phyloP scores from a whole-genome alignment of 2,329 filamentous ascomycete genomes.

The Penicillium frequentans region DNA sequence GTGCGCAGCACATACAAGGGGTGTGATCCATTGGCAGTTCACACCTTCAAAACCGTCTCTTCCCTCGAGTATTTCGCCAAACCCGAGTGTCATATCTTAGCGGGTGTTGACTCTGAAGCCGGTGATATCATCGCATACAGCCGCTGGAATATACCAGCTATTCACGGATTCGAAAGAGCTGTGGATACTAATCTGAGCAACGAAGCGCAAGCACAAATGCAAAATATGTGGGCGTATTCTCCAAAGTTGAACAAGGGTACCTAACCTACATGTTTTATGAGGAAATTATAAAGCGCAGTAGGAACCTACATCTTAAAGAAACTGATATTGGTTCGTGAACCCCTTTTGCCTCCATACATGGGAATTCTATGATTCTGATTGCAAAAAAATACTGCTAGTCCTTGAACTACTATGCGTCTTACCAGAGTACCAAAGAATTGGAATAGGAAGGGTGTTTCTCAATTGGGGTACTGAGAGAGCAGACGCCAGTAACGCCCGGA shows the following conservation, averaged over 20 bases:
- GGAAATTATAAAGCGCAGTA: conserved; percentile 2
- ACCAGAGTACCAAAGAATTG: conserved; percentile 8
- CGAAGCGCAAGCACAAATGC: neutral
- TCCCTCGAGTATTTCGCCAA: neutral
- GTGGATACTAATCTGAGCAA: neutral
- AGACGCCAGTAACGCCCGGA: conserved; percentile 5
- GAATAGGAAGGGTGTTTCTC: conserved; percentile 7
- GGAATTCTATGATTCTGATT: neutral
- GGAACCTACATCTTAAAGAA: neutral
- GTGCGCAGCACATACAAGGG: neutral
- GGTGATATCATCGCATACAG: conserved; percentile 2
- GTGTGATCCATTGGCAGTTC: neutral
- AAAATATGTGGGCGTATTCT: conserved; percentile 7
- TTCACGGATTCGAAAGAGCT: conserved; percentile 3
- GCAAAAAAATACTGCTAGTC: conserved; percentile 2
- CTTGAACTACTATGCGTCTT: conserved; percentile 7
- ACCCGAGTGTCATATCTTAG: neutral
- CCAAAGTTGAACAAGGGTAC: conserved; percentile 3
- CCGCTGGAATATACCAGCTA: conserved; percentile 5
- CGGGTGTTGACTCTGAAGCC: neutral
- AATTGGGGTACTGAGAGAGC: conserved; percentile 7
- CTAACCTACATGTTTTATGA: conserved; percentile 7
- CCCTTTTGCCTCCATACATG: neutral
- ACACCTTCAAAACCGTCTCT: neutral
- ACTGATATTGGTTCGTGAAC: neutral